phyloP scores from a whole-genome alignment of 2,329 filamentous ascomycete genomes.

The Penicillium sp. region DNA sequence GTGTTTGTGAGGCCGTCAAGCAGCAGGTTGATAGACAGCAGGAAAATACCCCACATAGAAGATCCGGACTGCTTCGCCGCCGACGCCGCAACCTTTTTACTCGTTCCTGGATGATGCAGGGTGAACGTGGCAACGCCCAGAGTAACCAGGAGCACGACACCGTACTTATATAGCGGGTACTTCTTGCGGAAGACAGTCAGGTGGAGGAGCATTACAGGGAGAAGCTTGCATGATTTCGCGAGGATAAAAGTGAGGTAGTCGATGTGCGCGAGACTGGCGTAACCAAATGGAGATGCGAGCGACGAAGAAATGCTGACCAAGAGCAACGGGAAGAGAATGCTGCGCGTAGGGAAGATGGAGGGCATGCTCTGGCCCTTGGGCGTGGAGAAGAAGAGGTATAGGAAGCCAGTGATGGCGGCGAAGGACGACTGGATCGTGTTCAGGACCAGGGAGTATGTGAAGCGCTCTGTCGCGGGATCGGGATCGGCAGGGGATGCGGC shows the following conservation, averaged over 20 bases:
- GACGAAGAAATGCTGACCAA: slow-evolving; percentile 85
- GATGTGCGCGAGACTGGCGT: slow-evolving; percentile 86
- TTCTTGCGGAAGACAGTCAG: slow-evolving; percentile 83
- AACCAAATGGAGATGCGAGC: slow-evolving; percentile 92
- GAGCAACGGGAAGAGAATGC: slow-evolving; percentile 73
- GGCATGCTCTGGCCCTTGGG: slow-evolving; percentile 51
- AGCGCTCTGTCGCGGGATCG: slow-evolving; percentile 60
- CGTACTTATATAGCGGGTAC: slow-evolving; percentile 95
- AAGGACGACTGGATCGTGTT: slow-evolving; percentile 94
- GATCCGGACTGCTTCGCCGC: slow-evolving; percentile 59
- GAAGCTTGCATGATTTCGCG: slow-evolving; percentile 95
- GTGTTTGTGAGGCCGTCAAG: slow-evolving; percentile 96
- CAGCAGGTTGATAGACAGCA: slow-evolving; percentile 84
- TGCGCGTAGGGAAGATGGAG: slow-evolving; percentile 69
- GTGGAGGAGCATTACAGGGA: slow-evolving; percentile 98
- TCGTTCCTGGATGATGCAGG: slow-evolving; percentile 70
- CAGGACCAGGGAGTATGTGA: slow-evolving; percentile 90
- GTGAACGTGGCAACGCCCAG: slow-evolving; percentile 93
- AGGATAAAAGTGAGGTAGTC: slow-evolving; percentile 98
- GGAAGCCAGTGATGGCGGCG: slow-evolving; percentile 74
- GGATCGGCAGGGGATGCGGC: slow-evolving; percentile 47
- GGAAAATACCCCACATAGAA: slow-evolving; percentile 69
- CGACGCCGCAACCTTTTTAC: slow-evolving; percentile 50
- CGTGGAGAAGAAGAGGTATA: slow-evolving; percentile 70
- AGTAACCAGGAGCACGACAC: slow-evolving; percentile 87